phyloP scores from a whole-genome alignment of 2,329 filamentous ascomycete species.

The Pyricularia grisea region DNA sequence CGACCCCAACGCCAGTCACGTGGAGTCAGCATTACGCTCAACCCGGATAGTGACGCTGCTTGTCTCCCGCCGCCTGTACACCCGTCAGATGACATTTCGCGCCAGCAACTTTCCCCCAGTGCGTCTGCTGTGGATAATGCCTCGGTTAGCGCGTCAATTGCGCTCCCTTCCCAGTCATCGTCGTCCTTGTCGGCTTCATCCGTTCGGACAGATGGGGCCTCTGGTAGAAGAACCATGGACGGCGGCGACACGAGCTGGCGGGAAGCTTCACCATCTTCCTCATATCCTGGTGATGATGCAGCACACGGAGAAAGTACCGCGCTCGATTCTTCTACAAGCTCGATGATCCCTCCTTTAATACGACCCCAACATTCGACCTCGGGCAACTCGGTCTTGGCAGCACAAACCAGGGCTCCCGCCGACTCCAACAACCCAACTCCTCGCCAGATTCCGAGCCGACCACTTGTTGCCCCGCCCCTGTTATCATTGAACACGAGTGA shows the following conservation, averaged over 20 bases:
- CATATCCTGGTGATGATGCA: not conserved
- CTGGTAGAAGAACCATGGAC: conserved; percentile 5
- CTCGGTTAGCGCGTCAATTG: conserved; percentile 7
- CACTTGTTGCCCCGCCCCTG: not conserved
- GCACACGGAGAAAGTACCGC: not conserved
- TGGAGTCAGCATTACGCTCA: conserved; percentile 16
- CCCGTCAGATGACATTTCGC: conserved; percentile 3
- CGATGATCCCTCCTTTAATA: not conserved
- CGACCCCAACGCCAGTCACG: conserved; percentile 12
- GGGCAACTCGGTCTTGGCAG: not conserved
- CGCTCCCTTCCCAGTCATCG: conserved; percentile 5
- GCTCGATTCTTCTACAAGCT: not conserved
- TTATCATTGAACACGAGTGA: not conserved
- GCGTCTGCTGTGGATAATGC: conserved; percentile 7
- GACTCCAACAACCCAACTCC: not conserved
- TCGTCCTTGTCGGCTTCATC: conserved; percentile 1
- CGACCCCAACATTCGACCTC: not conserved
- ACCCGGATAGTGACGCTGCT: conserved; percentile 2
- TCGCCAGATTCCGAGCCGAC: not conserved
- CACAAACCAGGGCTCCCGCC: not conserved
- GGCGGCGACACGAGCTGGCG: conserved; percentile 3
- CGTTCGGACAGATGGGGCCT: conserved; percentile 8
- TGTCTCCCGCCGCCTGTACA: not conserved
- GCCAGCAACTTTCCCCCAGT: conserved; percentile 9
- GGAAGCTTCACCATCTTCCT: not conserved